Evolutionary conservation across 1,284 basidiomycete species (phyloP), one percentile per base, ranked within the genome.

Genomic region (Trametes hirsuta): DNA sequence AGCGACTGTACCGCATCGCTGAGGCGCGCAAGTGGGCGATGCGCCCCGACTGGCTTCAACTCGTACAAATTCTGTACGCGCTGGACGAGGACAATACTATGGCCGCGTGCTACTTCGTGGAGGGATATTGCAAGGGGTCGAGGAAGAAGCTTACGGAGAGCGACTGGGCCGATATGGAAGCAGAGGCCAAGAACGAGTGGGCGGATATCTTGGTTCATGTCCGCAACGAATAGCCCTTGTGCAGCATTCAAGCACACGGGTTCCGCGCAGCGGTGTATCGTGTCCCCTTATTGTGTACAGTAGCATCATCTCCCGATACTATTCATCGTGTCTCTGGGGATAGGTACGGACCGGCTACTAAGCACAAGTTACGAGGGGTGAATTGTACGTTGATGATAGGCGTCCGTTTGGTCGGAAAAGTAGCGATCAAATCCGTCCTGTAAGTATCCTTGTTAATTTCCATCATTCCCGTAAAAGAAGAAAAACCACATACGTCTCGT

Each of bases 381-480:
- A 98, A 97, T 67, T 97, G 94, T 11, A 97, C 89, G 70, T 96
- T 91, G 48, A 88, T 85, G 64, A 98, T 86, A 0, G 97, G 95
- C 40, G 97, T 98, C 59, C 94, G 85, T 79, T 98, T 99, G 24
- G 97, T 99, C 4, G 92, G 90, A 75, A 95, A 97, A 0, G 95
- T 97, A 1, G 92, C 83, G 2, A 99, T 77, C 48, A 98, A 81
- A 74, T 98, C 97, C n/a, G 84, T 81, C 11, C 94, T 97, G 70
- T 12, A 11, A 52, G 15, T 25, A 30, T 15, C 1, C n/a, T 49
- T 46, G 12, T 62, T 25, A 53, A 11, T n/a, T 30, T 9, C 41
- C 3, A 30, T 6, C 14, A 18, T 2, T 4, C 4, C 5, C 12
- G 18, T 55, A 14, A 54, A 15, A 48, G 34, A 47, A n/a, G 39